Base-by-base conservation (phyloP, 2,329 filamentous ascomycete genomes). In the Hymenoscyphus fructigenus region DNA sequence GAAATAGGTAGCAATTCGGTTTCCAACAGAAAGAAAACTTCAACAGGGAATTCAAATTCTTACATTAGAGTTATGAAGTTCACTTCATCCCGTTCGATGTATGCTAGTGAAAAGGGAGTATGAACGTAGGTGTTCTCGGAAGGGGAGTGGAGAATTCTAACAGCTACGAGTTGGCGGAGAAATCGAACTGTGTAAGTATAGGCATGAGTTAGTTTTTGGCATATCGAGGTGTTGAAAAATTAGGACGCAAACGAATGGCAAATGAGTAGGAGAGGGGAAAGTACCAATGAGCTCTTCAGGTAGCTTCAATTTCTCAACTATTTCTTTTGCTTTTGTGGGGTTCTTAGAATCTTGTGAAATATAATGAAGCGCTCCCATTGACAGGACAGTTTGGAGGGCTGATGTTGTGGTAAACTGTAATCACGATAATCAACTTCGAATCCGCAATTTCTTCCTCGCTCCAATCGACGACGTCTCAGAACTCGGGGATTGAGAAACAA, bases 131-230 rank as follows among this genome's bases (percentile, higher is more conserved):
- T 67, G 58, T 74, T 68, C n/a, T 71, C 70, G 1, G 66, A 68
- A 32, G 70, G 65, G 61, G 74, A 69, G 10, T 70, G 66, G 44
- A 74, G 69, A 32, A 76, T 74, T 62, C 73, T 70, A 17, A 68
- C 73, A 3, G 70, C 70, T n/a, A 70, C 73, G 36, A 75, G 64
- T 44, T 74, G 68, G 44, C 73, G 66, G 71, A 76, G 74, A 56
- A 73, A 66, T 20, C 72, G 71, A 20, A 65, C 73, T 75, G 29
- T 26, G 44, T 23, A 20, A 50, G 10, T 50, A 2, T 9, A 23
- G 10, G 5, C n/a, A 10, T 50, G 44, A 50, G 7, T 50, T 50
- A 50, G n/a, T 5, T 2, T 50, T 50, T 12, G 3, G n/a, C 44
- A 12, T 12, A 50, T 26, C 44, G 10, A 23, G 7, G 20, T 20